These are phyloP conservation scores for Solanum neorickii DNA, from an alignment of 257 asterid genomes.

Conservation along the genomic window DNA sequence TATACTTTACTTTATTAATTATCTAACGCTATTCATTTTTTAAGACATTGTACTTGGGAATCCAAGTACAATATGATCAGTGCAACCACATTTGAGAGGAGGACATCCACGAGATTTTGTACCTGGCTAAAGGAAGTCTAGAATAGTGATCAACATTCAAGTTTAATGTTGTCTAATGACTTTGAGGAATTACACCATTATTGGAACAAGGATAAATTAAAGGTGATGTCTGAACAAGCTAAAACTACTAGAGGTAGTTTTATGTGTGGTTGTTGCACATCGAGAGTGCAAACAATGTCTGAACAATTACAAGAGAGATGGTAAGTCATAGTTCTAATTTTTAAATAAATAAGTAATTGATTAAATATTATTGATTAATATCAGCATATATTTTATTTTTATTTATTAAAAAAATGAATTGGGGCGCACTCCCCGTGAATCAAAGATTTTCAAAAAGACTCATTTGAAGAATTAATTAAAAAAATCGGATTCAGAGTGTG, in stretches of 20 bases:
- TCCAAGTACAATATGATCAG: background rate
- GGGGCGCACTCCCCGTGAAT: background rate
- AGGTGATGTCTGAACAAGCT: background rate
- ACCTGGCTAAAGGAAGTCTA: background rate
- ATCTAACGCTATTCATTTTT: too few species aligned
- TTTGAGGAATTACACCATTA: background rate
- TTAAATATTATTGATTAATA: background rate
- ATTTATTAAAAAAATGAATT: too few species aligned
- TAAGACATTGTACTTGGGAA: background rate
- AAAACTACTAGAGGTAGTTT: too few species aligned
- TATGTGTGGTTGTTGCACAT: background rate
- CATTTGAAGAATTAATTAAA: too few species aligned
- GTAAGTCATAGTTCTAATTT: background rate
- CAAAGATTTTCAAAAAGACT: background rate
- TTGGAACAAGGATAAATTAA: background rate
- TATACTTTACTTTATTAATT: too few species aligned
- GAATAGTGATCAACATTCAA: background rate
- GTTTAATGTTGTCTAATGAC: background rate
- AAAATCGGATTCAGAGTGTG: too few species aligned
- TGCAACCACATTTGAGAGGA: background rate
- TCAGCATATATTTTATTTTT: too few species aligned
- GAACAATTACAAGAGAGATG: background rate
- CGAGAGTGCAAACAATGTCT: background rate
- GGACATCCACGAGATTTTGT: background rate
- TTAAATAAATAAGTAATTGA: background rate